These are phyloP conservation scores for Xylaria sp. DNA, from an alignment of 495 filamentous ascomycete species.

Conservation along the genomic window DNA sequence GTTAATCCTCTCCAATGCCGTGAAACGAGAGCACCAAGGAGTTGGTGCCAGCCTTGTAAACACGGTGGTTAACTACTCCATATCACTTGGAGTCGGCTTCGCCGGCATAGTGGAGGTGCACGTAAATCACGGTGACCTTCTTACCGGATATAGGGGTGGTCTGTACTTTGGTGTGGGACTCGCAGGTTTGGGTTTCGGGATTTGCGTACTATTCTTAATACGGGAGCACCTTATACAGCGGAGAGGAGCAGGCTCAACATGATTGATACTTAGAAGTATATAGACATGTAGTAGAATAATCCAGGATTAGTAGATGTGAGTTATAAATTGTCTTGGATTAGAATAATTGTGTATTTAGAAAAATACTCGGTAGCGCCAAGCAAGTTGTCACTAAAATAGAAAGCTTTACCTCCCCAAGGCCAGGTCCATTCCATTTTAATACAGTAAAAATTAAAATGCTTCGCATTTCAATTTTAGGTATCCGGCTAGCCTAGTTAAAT, in stretches of 20 bases:
- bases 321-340: neutral
- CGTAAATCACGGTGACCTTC: conserved; percentile 35
- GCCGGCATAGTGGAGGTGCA: conserved; percentile 51
- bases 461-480: too few species aligned
- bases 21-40: conserved; percentile 67
- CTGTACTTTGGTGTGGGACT: conserved; percentile 66
- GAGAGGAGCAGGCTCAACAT: neutral
- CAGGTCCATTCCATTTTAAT: too few species aligned
- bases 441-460: too few species aligned
- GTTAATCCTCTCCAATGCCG: conserved; percentile 63
- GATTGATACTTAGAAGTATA: neutral
- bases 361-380: too few species aligned
- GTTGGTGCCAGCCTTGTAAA: conserved; percentile 54
- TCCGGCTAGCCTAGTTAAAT: too few species aligned
- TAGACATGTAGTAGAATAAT: conserved; percentile 1
- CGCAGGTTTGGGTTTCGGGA: conserved; percentile 50
- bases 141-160: conserved; percentile 63
- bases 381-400: too few species aligned
- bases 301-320: neutral
- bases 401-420: too few species aligned
- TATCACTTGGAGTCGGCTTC: conserved; percentile 54
- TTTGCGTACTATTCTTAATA: conserved; percentile 17
- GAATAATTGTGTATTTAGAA: neutral
- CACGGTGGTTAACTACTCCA: conserved; percentile 53
- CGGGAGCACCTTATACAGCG: neutral